Conservation (phyloP, 2,329 filamentous ascomycete genomes). For the Bipolaris victoriae region DNA sequence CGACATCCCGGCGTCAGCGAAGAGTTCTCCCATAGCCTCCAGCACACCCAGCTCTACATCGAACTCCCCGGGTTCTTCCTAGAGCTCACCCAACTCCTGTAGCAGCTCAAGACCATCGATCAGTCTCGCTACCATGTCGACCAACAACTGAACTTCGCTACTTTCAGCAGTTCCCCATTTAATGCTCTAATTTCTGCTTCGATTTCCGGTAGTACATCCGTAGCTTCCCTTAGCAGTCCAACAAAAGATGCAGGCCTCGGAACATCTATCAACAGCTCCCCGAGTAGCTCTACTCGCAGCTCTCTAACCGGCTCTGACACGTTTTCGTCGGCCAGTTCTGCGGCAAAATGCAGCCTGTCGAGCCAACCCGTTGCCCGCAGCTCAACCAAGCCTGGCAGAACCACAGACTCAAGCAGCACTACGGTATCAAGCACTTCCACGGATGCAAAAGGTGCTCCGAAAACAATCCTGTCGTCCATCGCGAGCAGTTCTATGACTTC, state of each 20-base stretch:
- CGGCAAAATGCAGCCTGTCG: background rate
- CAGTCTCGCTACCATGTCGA: background rate
- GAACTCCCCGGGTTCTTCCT: background rate
- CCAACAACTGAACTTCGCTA: background rate
- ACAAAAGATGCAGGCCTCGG: background rate
- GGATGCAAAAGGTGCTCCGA: background rate
- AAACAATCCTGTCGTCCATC: background rate
- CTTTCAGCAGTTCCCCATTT: background rate
- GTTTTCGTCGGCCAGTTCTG: background rate
- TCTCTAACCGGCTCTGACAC: background rate
- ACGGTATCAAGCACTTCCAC: background rate
- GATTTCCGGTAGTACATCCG: background rate
- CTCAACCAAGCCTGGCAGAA: background rate
- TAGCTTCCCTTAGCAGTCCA: background rate
- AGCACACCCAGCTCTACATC: background rate
- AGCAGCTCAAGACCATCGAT: background rate
- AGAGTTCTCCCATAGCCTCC: background rate
- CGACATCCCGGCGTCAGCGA: background rate
- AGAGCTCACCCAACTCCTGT: background rate
- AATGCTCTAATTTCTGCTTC: background rate
- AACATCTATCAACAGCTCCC: background rate
- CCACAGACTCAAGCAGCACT: slow-evolving; percentile 1
- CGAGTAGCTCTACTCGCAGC: background rate
- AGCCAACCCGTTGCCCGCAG: background rate
- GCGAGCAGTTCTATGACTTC: background rate